These are phyloP conservation scores for Lobosporangium transversale DNA, from an alignment of 192 early-diverging fungal genomes.

Conservation along the genomic window DNA sequence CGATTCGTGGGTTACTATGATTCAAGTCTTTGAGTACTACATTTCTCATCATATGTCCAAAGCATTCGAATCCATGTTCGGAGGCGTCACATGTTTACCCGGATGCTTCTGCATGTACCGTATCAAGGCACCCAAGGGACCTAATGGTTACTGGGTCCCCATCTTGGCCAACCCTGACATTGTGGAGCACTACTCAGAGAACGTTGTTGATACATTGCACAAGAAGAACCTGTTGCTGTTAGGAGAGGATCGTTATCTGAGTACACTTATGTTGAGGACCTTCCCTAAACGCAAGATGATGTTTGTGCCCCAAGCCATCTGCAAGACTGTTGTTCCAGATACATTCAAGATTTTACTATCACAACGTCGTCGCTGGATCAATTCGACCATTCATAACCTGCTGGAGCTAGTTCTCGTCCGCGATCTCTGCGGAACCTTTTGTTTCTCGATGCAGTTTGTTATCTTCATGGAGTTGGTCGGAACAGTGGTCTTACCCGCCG, in stretches of 20 bases:
- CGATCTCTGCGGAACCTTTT: constrained; percentile 93
- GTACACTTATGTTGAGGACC: constrained; percentile 82
- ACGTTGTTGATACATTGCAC: constrained; percentile 80
- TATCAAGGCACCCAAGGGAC: constrained; percentile 82
- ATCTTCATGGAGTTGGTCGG: constrained; percentile 94
- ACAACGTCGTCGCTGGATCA: constrained; percentile 94
- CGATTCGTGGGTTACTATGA: constrained; percentile 87
- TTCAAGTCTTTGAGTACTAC: constrained; percentile 98
- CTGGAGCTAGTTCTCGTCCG: constrained; percentile 87
- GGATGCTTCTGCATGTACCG: constrained; percentile 98
- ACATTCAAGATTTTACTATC: constrained; percentile 82
- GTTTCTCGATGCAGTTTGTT: constrained; percentile 96
- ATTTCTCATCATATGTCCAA: constrained; percentile 93
- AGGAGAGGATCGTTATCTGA: constrained; percentile 86
- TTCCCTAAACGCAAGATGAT: constrained; percentile 87
- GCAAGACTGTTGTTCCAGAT: constrained; percentile 83
- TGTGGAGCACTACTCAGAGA: constrained; percentile 79
- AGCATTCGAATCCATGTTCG: constrained; percentile 94
- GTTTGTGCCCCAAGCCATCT: constrained; percentile 82
- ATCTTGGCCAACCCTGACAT: constrained; percentile 86
- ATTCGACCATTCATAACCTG: constrained; percentile 93
- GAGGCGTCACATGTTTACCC: constrained; percentile 93
- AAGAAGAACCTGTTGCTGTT: constrained; percentile 85
- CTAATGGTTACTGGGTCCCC: constrained; percentile 72
- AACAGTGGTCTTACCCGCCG: constrained; percentile 90